These are phyloP conservation scores for Pyronema domesticum DNA, from an alignment of 495 filamentous ascomycete species.

Conservation along the genomic window DNA sequence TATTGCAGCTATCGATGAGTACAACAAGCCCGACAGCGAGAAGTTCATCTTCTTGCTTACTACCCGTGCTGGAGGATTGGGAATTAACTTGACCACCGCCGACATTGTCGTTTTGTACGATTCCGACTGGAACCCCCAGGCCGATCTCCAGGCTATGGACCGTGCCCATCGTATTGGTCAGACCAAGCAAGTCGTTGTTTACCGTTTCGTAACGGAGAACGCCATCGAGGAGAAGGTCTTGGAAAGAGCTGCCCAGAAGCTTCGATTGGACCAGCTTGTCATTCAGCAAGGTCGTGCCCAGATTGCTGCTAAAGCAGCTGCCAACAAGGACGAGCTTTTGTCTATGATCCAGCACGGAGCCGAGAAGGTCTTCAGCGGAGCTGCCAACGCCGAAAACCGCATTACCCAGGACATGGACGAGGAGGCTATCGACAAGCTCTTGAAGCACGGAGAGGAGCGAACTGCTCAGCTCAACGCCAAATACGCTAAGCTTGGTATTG, in stretches of 20 bases:
- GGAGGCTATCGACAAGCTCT: slow-evolving; percentile 75
- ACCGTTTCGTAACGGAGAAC: slow-evolving; percentile 91
- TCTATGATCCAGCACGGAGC: slow-evolving; percentile 98
- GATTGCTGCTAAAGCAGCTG: slow-evolving; percentile 64
- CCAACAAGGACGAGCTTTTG: slow-evolving; percentile 88
- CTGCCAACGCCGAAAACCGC: slow-evolving; percentile 26
- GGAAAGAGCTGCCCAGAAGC: slow-evolving; percentile 90
- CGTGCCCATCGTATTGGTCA: slow-evolving; percentile 96
- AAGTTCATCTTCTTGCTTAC: slow-evolving; percentile 98
- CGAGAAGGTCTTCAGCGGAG: slow-evolving; percentile 68
- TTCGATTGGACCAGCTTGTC: slow-evolving; percentile 94
- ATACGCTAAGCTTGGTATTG: slow-evolving; percentile 95
- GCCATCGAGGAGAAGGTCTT: slow-evolving; percentile 98
- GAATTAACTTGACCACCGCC: slow-evolving; percentile 90
- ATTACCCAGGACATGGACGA: slow-evolving; percentile 46
- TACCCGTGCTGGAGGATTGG: slow-evolving; percentile 88
- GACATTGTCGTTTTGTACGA: slow-evolving; percentile 98
- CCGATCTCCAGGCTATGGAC: slow-evolving; percentile 97
- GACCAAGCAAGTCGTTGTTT: slow-evolving; percentile 93
- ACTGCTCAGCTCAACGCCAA: slow-evolving; percentile 78
- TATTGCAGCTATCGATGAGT: slow-evolving; percentile 93
- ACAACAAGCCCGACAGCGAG: slow-evolving; percentile 87
- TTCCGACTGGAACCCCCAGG: slow-evolving; percentile 98
- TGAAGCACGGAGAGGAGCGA: slow-evolving; percentile 70
- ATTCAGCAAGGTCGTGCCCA: slow-evolving; percentile 97